Conservation (phyloP, 169 alveolate genomes). For the Babesia gibsoni region DNA sequence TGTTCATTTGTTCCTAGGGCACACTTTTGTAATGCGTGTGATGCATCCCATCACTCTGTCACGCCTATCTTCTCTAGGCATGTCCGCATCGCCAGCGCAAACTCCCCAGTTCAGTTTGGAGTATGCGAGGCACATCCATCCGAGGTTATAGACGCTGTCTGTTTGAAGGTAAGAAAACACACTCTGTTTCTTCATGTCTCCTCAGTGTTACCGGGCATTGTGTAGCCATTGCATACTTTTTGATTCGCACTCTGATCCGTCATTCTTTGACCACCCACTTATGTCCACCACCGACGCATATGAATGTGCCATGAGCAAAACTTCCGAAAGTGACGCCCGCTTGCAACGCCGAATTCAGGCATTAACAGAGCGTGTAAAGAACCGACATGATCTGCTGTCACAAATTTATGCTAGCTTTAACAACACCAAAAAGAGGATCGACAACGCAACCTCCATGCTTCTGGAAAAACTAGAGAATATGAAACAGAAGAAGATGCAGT, state of each 20-base stretch:
- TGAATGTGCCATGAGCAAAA: constrained; percentile 73
- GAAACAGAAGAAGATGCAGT: constrained; percentile 72
- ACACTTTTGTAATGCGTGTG: constrained; percentile 85
- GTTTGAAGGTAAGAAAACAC: constrained; percentile 65
- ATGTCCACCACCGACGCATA: constrained; percentile 85
- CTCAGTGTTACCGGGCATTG: constrained; percentile 77
- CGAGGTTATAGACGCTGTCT: constrained; percentile 83
- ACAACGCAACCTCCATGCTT: constrained; percentile 71
- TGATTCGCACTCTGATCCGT: constrained; percentile 83
- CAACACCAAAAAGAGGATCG: constrained; percentile 78
- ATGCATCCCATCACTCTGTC: constrained; percentile 78
- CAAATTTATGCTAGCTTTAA: constrained; percentile 80
- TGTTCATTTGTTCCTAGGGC: constrained; percentile 52
- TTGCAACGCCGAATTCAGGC: constrained; percentile 69
- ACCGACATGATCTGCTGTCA: constrained; percentile 76
- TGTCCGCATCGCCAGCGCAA: constrained; percentile 79
- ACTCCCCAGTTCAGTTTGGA: constrained; percentile 88
- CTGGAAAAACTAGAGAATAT: constrained; percentile 72
- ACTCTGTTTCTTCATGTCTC: background rate
- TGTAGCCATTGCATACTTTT: constrained; percentile 83
- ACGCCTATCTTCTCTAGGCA: constrained; percentile 81
- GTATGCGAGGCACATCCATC: constrained; percentile 84
- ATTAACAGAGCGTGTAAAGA: constrained; percentile 68
- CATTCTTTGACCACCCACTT: constrained; percentile 81
- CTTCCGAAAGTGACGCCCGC: constrained; percentile 75